A percentile compares a stretch with the other conserved stretches of the same genome.
phyloP scores from a whole-genome alignment of 805 yeast genomes.

The Isabelozyma gotoi region DNA sequence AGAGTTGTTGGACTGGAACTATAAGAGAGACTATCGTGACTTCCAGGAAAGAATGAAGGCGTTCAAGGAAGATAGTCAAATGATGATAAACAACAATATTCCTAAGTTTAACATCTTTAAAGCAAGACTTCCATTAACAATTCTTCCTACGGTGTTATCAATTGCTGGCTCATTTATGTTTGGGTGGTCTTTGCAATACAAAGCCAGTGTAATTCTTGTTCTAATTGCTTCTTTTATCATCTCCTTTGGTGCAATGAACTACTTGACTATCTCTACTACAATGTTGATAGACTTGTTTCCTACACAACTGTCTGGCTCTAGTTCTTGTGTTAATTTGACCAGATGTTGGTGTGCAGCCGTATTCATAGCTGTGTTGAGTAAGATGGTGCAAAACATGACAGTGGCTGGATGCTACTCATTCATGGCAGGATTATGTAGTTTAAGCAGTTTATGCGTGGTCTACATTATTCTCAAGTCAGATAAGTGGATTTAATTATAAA shows the following conservation, averaged over 20 bases:
- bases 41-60: constrained; percentile 12
- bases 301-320: constrained; percentile 62
- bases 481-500: constrained; percentile 1
- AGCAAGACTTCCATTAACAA: constrained; percentile 47
- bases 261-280: constrained; percentile 56
- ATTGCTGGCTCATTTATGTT: constrained; percentile 46
- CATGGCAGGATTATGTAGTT: constrained; percentile 48
- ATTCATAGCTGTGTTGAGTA: constrained; percentile 62
- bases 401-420: constrained; percentile 77
- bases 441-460: constrained; percentile 7
- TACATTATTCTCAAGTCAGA: background rate
- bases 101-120: constrained; percentile 49
- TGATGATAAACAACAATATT: constrained; percentile 1
- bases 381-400: constrained; percentile 54
- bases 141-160: constrained; percentile 42
- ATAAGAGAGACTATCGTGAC: constrained; percentile 20
- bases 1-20: constrained; percentile 49
- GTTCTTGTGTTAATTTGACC: constrained; percentile 65
- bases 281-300: constrained; percentile 73
- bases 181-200: constrained; percentile 67
- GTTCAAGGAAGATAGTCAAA: constrained; percentile 7
- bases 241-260: constrained; percentile 54
- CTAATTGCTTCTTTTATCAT: constrained; percentile 54
- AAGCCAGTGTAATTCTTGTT: constrained; percentile 50
- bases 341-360: constrained; percentile 70